A percentile compares a stretch with the other conserved stretches of the same genome.
Conservation (phyloP, 2,329 filamentous ascomycete species). For the Fusarium subglutinans region DNA sequence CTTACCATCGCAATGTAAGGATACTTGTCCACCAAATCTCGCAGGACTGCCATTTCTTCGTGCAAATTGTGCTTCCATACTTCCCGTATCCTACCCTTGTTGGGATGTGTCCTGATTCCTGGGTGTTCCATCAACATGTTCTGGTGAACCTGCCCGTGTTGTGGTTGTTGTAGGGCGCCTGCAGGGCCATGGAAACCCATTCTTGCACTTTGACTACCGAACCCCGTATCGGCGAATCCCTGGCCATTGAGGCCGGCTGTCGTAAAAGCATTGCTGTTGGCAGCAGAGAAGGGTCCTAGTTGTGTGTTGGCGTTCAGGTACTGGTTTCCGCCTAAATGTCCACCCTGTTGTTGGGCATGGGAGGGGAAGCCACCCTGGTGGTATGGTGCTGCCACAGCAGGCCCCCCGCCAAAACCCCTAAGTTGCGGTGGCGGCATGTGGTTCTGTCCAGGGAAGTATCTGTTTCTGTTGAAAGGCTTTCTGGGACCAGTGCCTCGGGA, state of each 20-base stretch:
- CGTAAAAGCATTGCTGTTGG: constrained; percentile 65
- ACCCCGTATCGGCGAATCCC: constrained; percentile 73
- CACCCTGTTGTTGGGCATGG: constrained; percentile 60
- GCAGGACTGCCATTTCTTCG: constrained; percentile 87
- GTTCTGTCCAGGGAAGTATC: not conserved
- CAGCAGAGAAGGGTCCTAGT: constrained; percentile 71
- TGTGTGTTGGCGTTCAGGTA: constrained; percentile 76
- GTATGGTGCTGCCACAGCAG: constrained; percentile 52
- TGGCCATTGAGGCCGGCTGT: constrained; percentile 66
- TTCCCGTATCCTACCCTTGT: constrained; percentile 88
- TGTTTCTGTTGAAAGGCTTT: not conserved
- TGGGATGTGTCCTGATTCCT: constrained; percentile 60
- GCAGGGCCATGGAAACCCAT: constrained; percentile 77
- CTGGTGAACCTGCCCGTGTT: constrained; percentile 58
- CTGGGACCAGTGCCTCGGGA: not conserved
- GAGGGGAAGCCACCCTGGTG: constrained; percentile 62
- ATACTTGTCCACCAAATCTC: constrained; percentile 87
- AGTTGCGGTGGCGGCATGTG: constrained; percentile 52
- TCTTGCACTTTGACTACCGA: constrained; percentile 87
- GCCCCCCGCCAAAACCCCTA: constrained; percentile 51
- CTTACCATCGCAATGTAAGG: constrained; percentile 97
- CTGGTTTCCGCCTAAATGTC: constrained; percentile 70
- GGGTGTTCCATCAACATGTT: constrained; percentile 54
- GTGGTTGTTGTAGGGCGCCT: constrained; percentile 68
- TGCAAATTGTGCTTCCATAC: constrained; percentile 94